Evolutionary conservation across 257 asterid genomes (phyloP).

Genomic region (Ilex aquifolium): DNA sequence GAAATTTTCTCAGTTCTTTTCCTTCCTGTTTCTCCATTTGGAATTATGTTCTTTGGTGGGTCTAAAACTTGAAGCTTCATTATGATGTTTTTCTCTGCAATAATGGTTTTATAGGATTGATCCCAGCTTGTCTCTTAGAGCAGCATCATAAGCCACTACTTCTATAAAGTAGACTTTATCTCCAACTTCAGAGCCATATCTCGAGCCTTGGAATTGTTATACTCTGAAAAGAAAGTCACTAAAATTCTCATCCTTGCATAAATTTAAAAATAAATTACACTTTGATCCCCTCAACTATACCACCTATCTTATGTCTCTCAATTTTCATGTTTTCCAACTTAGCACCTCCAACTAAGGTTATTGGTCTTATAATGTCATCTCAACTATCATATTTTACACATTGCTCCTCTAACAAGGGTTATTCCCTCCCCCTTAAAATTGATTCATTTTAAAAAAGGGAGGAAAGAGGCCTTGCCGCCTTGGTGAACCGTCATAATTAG

Average conservation of each 20-base stretch:
- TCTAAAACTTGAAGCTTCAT: constrained; percentile 22
- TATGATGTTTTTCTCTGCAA: constrained; percentile 13
- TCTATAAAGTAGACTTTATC: not conserved
- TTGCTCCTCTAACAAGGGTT: no score
- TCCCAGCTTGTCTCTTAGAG: constrained; percentile 21
- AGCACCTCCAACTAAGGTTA: not conserved
- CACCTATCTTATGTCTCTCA: no score
- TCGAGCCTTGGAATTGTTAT: not conserved
- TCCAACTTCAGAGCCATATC: not conserved
- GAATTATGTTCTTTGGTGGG: constrained; percentile 15
- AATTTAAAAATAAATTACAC: no score
- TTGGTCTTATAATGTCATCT: not conserved
- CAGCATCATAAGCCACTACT: constrained; percentile 12
- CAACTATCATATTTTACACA: no score
- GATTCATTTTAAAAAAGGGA: no score
- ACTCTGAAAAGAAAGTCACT: no score
- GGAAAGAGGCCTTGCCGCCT: no score
- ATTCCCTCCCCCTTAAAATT: no score
- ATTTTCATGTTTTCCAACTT: not conserved
- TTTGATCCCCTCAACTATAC: no score
- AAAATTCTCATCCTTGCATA: no score
- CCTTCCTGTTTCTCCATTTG: constrained; percentile 9
- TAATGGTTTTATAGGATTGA: constrained; percentile 17
- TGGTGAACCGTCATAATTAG: no score
- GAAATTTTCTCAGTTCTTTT: constrained; percentile 11